Base-by-base conservation (phyloP, 148 eudicot species). In the Fagopyrum tataricum region DNA sequence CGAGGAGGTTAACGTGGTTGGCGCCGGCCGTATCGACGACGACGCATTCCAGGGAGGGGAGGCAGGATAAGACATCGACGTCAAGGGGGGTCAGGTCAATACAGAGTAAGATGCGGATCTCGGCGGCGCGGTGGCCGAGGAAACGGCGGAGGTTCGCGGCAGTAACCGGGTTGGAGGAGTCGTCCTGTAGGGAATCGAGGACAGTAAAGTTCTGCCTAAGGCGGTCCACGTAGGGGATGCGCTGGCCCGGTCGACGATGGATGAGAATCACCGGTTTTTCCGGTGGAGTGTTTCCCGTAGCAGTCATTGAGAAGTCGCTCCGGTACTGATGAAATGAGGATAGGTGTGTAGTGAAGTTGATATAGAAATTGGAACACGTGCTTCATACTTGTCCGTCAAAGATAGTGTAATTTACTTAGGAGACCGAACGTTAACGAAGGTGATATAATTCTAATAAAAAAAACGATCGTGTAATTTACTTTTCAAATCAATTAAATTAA, bases 1-100 rank as follows among this genome's bases (percentile, higher is more conserved):
- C 92, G 37, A 76, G 75, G 23, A 93, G 77, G 72, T 90, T 92
- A 10, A 93, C 12, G 47, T 85, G 90, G 79, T 90, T 81, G 18
- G 81, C 49, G 39, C 98, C 98, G 41, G 82, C 85, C 56, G 75
- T 51, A 59, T 82, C 7, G 39, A 77, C 73, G 5, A 82, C 78
- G 5, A 91, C 79, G 73, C 83, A 82, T 76, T 91, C 82, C n/a
- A 93, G 10, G 2, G 85, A 76, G 37, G 94, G 96, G 67, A 79
- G 76, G 51, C 79, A 82, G 6, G 74, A 82, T 42, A 92, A 76
- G 18, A 48, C 62, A 14, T 77, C 82, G 62, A 84, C 74, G 10
- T 74, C 64, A 24, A 93, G 42, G 0, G 89, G 88, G 3, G 79
- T 15, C 24, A 81, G 84, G 14, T 84, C 98, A 24, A 80, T 46